Evolutionary conservation across 2,329 filamentous ascomycete species (phyloP), one percentile per base, ranked within the genome.

Genomic region (Colletotrichum cereale): DNA sequence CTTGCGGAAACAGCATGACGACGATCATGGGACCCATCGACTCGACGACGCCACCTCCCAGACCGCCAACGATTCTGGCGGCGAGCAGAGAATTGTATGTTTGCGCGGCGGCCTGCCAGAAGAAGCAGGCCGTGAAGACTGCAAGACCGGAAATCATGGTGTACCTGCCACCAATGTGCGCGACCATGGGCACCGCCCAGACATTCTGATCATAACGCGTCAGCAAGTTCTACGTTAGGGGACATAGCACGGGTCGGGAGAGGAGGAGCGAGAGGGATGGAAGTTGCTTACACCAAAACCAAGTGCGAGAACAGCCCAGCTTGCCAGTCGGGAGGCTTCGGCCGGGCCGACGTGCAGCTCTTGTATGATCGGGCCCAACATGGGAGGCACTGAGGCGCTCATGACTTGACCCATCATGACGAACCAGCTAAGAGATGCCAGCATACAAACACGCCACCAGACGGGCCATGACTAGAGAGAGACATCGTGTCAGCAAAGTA

Each of bases 361-460:
- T 29, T 52, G 18, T 18, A 61, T 61, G 38, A 61, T 61, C 16
- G 11, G 18, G n/a, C 57, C 57, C 18, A 61, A n/a, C 57, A 61
- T 61, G 6, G 57, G 57, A n/a, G 57, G 57, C 42, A 61, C 24
- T 14, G 57, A 61, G 42, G 57, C 57, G 16, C 57, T 61, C 38
- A 61, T 61, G 26, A 61, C 57, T 24, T 61, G 57, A 7, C 57
- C 57, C 38, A 61, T 61, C 57, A 44, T 40, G 18, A 61, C 57
- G 57, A 61, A 47, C 57, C 38, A 61, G 38, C 57, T 31, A 26
- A 61, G 57, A 21, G 57, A 61, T 11, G n/a, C 57, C 57, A 61
- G 29, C 57, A 61, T 61, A 26, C 57, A 61, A 7, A 44, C 3
- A 21, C 57, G 57, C 57, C 57, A 61, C 57, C 57, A 61, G 18